Base-by-base conservation (phyloP, 257 asterid genomes). In the Salvia splendens region DNA sequence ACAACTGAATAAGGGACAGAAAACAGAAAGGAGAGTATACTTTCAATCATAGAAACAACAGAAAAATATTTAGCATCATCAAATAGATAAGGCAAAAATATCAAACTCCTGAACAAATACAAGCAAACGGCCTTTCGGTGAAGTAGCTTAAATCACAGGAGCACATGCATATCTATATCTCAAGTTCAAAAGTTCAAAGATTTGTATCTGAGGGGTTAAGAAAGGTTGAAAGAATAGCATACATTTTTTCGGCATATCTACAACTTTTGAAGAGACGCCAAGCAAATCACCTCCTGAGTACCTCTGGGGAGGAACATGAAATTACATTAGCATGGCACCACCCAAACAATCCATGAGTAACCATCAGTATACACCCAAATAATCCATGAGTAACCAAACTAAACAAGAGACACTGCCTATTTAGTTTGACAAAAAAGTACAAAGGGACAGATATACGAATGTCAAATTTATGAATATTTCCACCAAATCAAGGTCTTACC, bases 161-260 rank as follows among this genome's bases (percentile, higher is more conserved):
- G 50, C 16, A 16, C 3, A 17, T 28, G 51, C 50, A 58, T 46
- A 42, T 48, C 12, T 17, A 4, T 55, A 28, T 17, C 12, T n/a
- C 15, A 51, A 58, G 15, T 9, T 46, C 12, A 35, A 61, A 46
- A 30, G 7, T 30, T 52, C 30, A 70, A 53, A 38, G 42, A 24
- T 8, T 64, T 57, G 43, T 40, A 61, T 57, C 9, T 40, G 11
- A 42, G 28, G 50, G 41, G 43, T 67, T 11, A 32, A 64, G 59
- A 66, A 30, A 70, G 47, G 12, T 15, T 65, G 46, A 55, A 73
- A 46, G 70, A 71, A 63, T 4, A 63, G 68, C 90, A 46, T 79
- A 88, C 95, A 94, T 65, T 69, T 83, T 73, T 75, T 84, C 61
- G 96, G 97, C 96, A 94, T 94, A 68, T 94, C 96, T 49, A 80